A percentile compares a stretch with the other conserved stretches of the same genome.
Conservation (phyloP, 805 yeast genomes). For the Wickerhamiella sergipiensis region DNA sequence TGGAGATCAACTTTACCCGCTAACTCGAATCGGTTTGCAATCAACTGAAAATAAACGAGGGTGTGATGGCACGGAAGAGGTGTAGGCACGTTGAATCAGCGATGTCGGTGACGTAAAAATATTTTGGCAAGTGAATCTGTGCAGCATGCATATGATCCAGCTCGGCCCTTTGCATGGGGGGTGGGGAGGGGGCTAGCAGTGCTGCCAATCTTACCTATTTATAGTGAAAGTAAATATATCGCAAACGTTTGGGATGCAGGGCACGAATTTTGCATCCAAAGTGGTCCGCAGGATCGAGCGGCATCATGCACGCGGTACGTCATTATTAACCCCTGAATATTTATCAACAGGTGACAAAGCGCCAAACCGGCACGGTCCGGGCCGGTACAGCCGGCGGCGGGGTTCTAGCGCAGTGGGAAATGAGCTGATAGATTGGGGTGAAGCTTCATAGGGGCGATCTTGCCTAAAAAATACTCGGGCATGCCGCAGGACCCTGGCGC, state of each 20-base stretch:
- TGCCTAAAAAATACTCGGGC: no score
- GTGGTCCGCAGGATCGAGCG: background rate
- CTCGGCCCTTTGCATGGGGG: no score
- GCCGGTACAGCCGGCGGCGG: no score
- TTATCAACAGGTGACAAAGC: background rate
- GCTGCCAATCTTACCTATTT: no score
- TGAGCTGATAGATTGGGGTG: no score
- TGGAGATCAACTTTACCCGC: background rate
- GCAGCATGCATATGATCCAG: background rate
- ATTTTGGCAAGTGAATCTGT: background rate
- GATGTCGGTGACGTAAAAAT: background rate
- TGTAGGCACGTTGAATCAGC: background rate
- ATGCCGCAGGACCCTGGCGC: no score
- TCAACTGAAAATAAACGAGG: background rate
- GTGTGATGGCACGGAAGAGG: background rate
- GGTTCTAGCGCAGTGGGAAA: no score
- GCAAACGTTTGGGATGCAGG: background rate
- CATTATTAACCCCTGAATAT: background rate
- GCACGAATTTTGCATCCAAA: background rate
- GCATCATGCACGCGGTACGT: background rate
- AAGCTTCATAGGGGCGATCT: no score
- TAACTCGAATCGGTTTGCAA: background rate
- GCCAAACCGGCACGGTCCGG: background rate
- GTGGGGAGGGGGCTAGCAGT: no score
- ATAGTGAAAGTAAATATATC: background rate